Evolutionary conservation across 495 filamentous ascomycete species (phyloP).

Genomic region (Baudoinia panamericana): DNA sequence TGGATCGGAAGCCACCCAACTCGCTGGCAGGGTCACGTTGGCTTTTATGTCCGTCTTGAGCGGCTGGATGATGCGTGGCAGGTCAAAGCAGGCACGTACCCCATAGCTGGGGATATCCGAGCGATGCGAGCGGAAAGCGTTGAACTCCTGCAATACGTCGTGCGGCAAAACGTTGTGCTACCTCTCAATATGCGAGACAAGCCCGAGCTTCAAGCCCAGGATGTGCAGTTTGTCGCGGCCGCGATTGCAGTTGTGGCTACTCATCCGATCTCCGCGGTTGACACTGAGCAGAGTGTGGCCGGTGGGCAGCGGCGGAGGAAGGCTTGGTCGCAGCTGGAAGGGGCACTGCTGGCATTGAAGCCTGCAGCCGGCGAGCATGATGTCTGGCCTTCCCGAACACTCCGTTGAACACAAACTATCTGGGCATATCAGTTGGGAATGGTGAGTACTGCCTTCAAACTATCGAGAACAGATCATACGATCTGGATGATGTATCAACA

Average conservation of each 20-base stretch:
- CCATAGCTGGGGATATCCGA: constrained; percentile 9
- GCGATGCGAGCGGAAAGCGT: constrained; percentile 8
- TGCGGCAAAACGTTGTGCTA: neutral
- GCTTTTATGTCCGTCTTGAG: constrained; percentile 11
- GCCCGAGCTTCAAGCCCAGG: neutral
- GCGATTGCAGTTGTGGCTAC: constrained; percentile 10
- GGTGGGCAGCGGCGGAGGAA: neutral
- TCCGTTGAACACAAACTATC: no score
- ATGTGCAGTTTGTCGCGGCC: constrained; percentile 6
- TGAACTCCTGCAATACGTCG: constrained; percentile 1
- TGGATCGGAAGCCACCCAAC: constrained; percentile 5
- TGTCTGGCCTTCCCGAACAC: no score
- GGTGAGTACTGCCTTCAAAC: no score
- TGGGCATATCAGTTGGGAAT: no score
- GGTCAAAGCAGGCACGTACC: constrained; percentile 10
- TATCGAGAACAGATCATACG: no score
- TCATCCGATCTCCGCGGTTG: constrained; percentile 6
- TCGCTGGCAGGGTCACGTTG: constrained; percentile 17
- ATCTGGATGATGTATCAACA: no score
- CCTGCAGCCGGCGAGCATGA: no score
- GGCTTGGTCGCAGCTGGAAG: constrained; percentile 1
- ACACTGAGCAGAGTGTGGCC: constrained; percentile 5
- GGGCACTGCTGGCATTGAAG: neutral
- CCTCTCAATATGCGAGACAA: neutral
- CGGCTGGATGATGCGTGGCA: neutral